Conservation (phyloP, 1,284 basidiomycete species). For the Malassezia vespertilionis region DNA sequence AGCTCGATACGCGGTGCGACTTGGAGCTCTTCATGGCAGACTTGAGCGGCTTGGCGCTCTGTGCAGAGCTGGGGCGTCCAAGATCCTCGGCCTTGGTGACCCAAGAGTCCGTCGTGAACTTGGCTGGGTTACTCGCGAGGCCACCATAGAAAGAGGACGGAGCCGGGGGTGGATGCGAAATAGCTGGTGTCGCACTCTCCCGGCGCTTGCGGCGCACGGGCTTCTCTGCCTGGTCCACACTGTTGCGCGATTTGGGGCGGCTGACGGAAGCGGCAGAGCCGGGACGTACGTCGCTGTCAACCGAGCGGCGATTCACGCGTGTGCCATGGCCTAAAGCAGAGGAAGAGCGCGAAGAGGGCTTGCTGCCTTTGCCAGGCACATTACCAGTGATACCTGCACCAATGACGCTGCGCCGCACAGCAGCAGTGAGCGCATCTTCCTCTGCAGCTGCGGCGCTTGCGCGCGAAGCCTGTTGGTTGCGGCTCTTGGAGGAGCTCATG, state of each 20-base stretch:
- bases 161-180: constrained; percentile 13
- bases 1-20: too few species aligned
- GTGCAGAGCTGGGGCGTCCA: not conserved
- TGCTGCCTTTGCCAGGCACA: not conserved
- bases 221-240: constrained; percentile 6
- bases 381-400: constrained; percentile 26
- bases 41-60: constrained; percentile 8
- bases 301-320: constrained; percentile 8
- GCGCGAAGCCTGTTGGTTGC: not conserved
- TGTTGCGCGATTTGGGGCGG: constrained; percentile 3
- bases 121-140: constrained; percentile 25
- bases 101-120: constrained; percentile 30
- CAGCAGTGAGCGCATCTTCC: constrained; percentile 19
- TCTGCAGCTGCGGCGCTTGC: not conserved
- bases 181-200: not conserved
- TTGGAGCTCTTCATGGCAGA: constrained; percentile 7
- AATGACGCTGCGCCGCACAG: constrained; percentile 32
- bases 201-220: constrained; percentile 3
- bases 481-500: not conserved
- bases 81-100: constrained; percentile 31
- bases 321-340: not conserved
- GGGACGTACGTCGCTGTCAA: constrained; percentile 6
- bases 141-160: constrained; percentile 17
- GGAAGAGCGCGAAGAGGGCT: constrained; percentile 8
- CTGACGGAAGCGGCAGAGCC: not conserved